Evolutionary conservation across 176 grass and related monocot genomes (phyloP).

Genomic region (Poa annua): DNA sequence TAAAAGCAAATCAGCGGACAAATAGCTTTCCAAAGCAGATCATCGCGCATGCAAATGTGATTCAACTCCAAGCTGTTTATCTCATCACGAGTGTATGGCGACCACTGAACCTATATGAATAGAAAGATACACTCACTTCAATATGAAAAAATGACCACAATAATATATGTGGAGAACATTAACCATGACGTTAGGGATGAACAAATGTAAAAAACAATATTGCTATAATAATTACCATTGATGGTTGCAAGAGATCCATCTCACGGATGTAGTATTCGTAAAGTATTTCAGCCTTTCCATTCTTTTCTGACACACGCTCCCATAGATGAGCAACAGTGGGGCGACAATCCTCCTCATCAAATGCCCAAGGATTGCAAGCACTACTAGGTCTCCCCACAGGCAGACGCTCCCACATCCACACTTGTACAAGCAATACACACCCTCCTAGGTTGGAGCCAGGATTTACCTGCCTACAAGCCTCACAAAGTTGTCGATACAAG

Average conservation of each 20-base stretch:
- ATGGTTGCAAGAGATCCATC: constrained; percentile 5
- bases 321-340: constrained; percentile 5
- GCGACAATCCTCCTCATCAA: neutral
- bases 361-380: neutral
- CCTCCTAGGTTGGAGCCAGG: neutral
- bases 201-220: neutral
- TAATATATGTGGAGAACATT: neutral
- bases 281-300: neutral
- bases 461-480: constrained; percentile 2
- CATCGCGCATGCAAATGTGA: neutral
- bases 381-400: constrained; percentile 7
- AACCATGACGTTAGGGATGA: neutral
- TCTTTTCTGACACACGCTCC: neutral
- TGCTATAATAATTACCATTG: neutral
- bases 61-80: neutral
- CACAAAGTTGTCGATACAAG: constrained; percentile 2
- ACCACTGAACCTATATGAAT: constrained; percentile 6
- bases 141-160: neutral
- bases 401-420: constrained; percentile 1
- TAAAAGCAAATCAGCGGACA: constrained; percentile 4
- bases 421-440: neutral
- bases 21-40: neutral
- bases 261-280: neutral
- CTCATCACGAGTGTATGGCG: neutral
- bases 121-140: neutral